phyloP scores from a whole-genome alignment of 495 filamentous ascomycete species.

The Cudoniella acicularis region DNA sequence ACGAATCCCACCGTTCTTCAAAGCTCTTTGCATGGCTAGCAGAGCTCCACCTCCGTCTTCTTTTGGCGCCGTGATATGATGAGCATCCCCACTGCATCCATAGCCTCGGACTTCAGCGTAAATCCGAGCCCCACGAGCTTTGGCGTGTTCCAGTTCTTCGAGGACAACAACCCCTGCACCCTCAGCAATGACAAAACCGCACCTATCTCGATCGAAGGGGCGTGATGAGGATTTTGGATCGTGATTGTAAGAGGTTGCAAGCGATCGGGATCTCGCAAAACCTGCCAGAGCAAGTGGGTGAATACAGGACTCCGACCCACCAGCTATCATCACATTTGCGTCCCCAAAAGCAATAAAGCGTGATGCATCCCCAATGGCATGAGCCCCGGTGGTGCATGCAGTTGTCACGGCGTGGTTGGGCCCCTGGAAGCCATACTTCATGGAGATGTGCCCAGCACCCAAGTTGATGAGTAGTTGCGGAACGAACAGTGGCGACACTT shows the following conservation, averaged over 20 bases:
- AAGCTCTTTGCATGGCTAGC: constrained; percentile 78
- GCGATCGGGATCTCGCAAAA: constrained; percentile 81
- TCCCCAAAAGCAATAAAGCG: constrained; percentile 88
- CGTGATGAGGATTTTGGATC: constrained; percentile 69
- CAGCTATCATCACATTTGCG: constrained; percentile 91
- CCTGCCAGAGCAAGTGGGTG: constrained; percentile 90
- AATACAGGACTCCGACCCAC: constrained; percentile 92
- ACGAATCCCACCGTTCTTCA: constrained; percentile 65
- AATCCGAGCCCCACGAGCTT: constrained; percentile 69
- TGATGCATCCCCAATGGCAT: constrained; percentile 88
- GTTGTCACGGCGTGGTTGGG: constrained; percentile 91
- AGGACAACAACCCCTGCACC: constrained; percentile 84
- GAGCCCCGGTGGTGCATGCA: constrained; percentile 91
- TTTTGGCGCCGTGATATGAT: constrained; percentile 88
- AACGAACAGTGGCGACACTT: constrained; percentile 89
- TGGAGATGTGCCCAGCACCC: constrained; percentile 89
- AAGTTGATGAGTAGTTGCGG: constrained; percentile 91
- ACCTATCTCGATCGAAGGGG: constrained; percentile 79
- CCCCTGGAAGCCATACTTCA: constrained; percentile 85
- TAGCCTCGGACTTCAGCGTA: constrained; percentile 91
- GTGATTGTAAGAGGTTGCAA: constrained; percentile 77
- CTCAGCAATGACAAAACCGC: constrained; percentile 90
- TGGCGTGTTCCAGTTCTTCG: constrained; percentile 88
- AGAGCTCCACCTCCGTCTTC: constrained; percentile 76
- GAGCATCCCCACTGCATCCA: constrained; percentile 79